Evolutionary conservation across 2,329 filamentous ascomycete genomes (phyloP), one percentile per base, ranked within the genome.

Genomic region (Aspergillus thermomutatus): DNA sequence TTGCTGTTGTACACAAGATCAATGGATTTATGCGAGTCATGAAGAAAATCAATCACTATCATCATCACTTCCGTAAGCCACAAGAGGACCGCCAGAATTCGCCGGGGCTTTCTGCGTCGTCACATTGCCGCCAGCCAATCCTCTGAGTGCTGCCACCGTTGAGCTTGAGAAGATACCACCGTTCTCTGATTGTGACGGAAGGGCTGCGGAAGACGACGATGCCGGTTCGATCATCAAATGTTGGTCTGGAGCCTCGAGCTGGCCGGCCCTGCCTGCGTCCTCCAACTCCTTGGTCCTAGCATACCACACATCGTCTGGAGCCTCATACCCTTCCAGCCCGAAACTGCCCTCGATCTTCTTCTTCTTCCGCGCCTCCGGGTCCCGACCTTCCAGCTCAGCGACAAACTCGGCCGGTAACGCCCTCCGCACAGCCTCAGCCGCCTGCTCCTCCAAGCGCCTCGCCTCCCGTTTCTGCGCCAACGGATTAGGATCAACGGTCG

Each of bases 401-500:
- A 99, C 87, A 63, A 94, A 97, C 27, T 92, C 91, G 0, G 89
- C 91, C 0, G 94, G 94, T 4, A 99, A 79, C 0, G 94, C 93
- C 62, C 89, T 83, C 19, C 94, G 82, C 56, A 99, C 91, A 1
- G 94, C 95, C 68, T 97, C 94, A 0, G 94, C 94, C 1, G 94
- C 94, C 73, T 99, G 94, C 70, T 99, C 94, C 71, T 99, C 94
- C 58, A 99, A 88, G 43, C 88, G 83, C 41, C 89, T 83, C 2
- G 89, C 93, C 75, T 99, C 94, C 58, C 95, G 84, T 62, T 95
- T 95, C 73, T 96, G 91, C 1, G 93, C 92, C 80, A 94, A 87
- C 0, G 94, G 94, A 65, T 99, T 99, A 1, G 94, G 94, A 70
- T 99, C 94, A 6, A 91, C 89, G 0, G 94, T 99, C 45, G 94